A percentile compares a stretch with the other conserved stretches of the same genome.
phyloP scores from a whole-genome alignment of 169 alveolate species.

The Babesia caballi region DNA sequence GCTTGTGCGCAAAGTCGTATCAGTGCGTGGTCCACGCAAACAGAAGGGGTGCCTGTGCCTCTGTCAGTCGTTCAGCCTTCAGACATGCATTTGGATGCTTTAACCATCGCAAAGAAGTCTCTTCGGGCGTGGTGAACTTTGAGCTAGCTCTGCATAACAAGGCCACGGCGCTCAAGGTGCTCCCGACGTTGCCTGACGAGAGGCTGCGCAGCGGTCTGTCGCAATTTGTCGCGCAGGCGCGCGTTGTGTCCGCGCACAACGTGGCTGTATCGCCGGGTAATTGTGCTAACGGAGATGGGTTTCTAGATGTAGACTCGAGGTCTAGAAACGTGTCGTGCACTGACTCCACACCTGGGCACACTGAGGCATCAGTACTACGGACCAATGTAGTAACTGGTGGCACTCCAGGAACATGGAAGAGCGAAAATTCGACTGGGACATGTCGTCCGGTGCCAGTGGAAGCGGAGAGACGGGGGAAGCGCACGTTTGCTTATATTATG shows the following conservation, averaged over 20 bases:
- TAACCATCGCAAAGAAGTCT: background rate
- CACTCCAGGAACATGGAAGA: too few species aligned
- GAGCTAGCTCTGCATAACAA: background rate
- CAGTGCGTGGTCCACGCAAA: constrained; percentile 42
- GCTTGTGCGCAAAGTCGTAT: constrained; percentile 38
- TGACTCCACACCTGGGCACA: too few species aligned
- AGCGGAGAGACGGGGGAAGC: background rate
- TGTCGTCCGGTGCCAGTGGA: too few species aligned
- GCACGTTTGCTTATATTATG: constrained; percentile 7
- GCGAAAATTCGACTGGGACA: too few species aligned
- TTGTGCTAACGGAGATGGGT: too few species aligned
- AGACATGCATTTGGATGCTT: constrained; percentile 20
- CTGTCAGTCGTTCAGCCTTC: background rate
- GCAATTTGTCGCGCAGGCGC: constrained; percentile 12
- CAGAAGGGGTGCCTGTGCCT: background rate
- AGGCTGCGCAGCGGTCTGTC: background rate
- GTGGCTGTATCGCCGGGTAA: background rate
- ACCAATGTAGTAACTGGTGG: too few species aligned
- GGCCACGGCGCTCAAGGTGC: background rate
- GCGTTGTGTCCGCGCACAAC: background rate
- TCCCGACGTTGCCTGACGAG: background rate
- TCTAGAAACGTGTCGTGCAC: too few species aligned
- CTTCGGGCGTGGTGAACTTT: background rate
- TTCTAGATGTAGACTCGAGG: too few species aligned
- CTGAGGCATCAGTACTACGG: too few species aligned